Percentiles rank a stretch among this genome's conserved stretches.
Evolutionary conservation across 805 yeast genomes (phyloP).

Genomic region (Candida ulmi): DNA sequence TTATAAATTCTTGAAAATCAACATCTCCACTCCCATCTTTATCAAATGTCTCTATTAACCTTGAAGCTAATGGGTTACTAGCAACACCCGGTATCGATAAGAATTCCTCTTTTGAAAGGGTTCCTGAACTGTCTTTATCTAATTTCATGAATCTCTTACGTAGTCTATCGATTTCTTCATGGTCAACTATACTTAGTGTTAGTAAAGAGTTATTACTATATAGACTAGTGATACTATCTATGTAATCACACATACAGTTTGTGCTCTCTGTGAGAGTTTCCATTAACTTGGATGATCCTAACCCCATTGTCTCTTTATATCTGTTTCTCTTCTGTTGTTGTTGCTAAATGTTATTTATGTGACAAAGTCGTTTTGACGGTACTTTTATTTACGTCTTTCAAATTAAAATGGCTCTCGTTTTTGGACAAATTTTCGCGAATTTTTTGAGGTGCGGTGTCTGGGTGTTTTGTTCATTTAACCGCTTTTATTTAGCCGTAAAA

Average conservation of each 20-base stretch:
- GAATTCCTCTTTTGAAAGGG: constrained; percentile 87
- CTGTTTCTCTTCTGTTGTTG: no score
- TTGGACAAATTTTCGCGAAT: no score
- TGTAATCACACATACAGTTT: constrained; percentile 41
- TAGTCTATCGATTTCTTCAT: constrained; percentile 86
- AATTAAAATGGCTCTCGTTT: no score
- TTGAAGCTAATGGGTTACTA: constrained; percentile 80
- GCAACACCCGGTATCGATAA: constrained; percentile 89
- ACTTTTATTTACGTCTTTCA: no score
- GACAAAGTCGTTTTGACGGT: no score
- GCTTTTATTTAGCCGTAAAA: no score
- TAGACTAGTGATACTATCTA: no score
- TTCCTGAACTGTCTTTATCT: constrained; percentile 89
- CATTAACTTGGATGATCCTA: constrained; percentile 51
- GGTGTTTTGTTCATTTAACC: no score
- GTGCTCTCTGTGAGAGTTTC: constrained; percentile 78
- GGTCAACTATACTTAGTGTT: constrained; percentile 69
- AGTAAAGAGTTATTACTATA: no score
- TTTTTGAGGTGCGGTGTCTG: no score
- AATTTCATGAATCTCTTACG: constrained; percentile 92
- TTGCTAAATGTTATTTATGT: no score
- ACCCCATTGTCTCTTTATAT: constrained; percentile 36
- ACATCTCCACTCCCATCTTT: constrained; percentile 88
- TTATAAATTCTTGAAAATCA: constrained; percentile 91
- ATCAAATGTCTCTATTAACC: constrained; percentile 93